Percentiles rank a stretch among this genome's conserved stretches.
These are phyloP conservation scores for Kwoniella pini DNA, from an alignment of 768 basidiomycete species.

Conservation along the genomic window DNA sequence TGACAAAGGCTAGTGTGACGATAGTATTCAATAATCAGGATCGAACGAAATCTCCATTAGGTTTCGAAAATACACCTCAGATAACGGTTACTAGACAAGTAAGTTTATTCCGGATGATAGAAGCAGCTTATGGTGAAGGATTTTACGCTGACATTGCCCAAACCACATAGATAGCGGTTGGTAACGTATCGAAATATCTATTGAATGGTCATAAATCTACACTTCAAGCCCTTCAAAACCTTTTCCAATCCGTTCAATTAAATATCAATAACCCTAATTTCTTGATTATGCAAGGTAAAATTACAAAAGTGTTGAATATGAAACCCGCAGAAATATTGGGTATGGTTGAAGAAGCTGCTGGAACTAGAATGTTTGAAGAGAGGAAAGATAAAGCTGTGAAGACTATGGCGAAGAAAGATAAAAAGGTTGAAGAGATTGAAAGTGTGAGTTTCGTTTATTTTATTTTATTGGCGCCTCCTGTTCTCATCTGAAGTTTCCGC, in stretches of 20 bases:
- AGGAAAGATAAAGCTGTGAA: slow-evolving; percentile 94
- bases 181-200: slow-evolving; percentile 90
- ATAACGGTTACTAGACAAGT: slow-evolving; percentile 98
- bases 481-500: too few species aligned
- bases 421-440: slow-evolving; percentile 85
- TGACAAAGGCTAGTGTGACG: slow-evolving; percentile 95
- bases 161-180: slow-evolving; percentile 95
- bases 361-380: slow-evolving; percentile 99
- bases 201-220: slow-evolving; percentile 92
- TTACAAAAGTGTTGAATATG: slow-evolving; percentile 99
- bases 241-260: slow-evolving; percentile 95
- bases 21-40: slow-evolving; percentile 99
- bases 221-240: slow-evolving; percentile 78
- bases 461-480: too few species aligned
- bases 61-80: slow-evolving; percentile 74
- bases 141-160: too few species aligned
- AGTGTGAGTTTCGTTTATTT: slow-evolving; percentile 53
- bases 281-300: slow-evolving; percentile 98
- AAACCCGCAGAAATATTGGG: slow-evolving; percentile 94
- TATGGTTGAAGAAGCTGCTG: slow-evolving; percentile 98
- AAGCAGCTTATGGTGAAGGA: too few species aligned
- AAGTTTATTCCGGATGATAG: slow-evolving; percentile 44
- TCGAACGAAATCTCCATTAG: slow-evolving; percentile 74
- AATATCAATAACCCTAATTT: slow-evolving; percentile 99
- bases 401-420: slow-evolving; percentile 97